Evolutionary conservation across 768 basidiomycete species (phyloP), one percentile per base, ranked within the genome.

Genomic region (Daedaleopsis nitida): DNA sequence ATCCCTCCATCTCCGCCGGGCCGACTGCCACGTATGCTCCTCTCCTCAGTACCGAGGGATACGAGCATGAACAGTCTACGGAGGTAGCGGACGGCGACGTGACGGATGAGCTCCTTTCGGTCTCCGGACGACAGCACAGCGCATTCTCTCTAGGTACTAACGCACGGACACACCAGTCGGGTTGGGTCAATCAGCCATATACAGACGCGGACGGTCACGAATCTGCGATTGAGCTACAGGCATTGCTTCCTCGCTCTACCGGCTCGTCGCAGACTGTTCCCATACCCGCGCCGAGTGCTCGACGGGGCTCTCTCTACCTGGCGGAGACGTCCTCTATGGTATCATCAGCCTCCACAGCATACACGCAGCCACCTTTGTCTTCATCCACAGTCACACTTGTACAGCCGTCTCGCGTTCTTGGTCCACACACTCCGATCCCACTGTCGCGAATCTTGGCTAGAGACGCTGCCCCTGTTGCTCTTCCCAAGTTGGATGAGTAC

Each of bases 401-500:
- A 12, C 52, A 56, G 5, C 34, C 24, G 3, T 39, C 50, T 5
- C 47, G 23, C 4, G 1, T 49, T 34, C 21, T 52, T 3, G 57
- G 54, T 8, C 17, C 60, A 35, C 83, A 83, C 65, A 74, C 60
- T 11, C 83, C 87, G 43, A 68, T 88, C 9, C 79, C 88, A 17
- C 84, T 85, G 0, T 80, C 80, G 10, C 72, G 75, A 8, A 74
- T 90, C 3, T 89, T 92, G 68, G 73, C 83, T 38, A 78, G 84
- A n/a, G 71, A 78, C 63, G 85, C 88, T 2, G 77, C 80, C 7
- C 83, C 86, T 0, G 72, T 91, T 21, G 78, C 79, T 58, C 78
- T 92, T 13, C 87, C 89, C 1, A 76, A 81, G 47, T 79, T 91
- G 52, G 88, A 91, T 69, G 67, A 75, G 5, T 78, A 84, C 66